Evolutionary conservation across 2,329 filamentous ascomycete species (phyloP), one percentile per base, ranked within the genome.

Genomic region (Meredithiella fracta): DNA sequence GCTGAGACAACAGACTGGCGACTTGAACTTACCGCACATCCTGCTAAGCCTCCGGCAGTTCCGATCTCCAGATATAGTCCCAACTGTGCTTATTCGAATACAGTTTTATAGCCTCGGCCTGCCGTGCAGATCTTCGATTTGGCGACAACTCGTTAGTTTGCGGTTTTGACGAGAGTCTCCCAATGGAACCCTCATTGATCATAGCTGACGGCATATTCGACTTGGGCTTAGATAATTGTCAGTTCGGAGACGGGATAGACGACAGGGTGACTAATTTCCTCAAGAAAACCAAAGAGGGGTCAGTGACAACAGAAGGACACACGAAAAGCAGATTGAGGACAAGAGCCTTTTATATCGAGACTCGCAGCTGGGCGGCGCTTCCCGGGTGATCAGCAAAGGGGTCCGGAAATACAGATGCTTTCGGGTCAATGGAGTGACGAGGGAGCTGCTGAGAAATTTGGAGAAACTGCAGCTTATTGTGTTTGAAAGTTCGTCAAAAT

Each of bases 31-130:
- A 95, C 89, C 61, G 87, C 89, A 71, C 89, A 95, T 61, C 91
- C 92, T 54, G 92, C 92, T 58, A 96, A 62, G 15, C 92, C 92
- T 51, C 92, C 92, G 1, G 92, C 91, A 31, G 94, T 70, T 34
- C 86, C 87, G 85, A 92, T 63, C 86, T 80, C 69, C 88, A 75
- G 47, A 92, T 72, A 69, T 97, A 97, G 63, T 94, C 86, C 61
- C 85, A 72, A 66, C 83, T 92, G 65, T 83, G 80, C 63, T 75
- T 75, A 61, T 72, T 72, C 60, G 68, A 65, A 61, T 70, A 68
- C 26, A 17, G 76, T 72, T 62, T 31, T 7, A 49, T 15, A 8
- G 9, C 17, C 8, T 77, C 70, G 64, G 77, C 74, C 47, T 73
- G 73, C 17, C 73, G 71, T 69, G 49, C 58, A 60, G 53, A 57